Base-by-base conservation (phyloP, 352 stramenopile genomes). In the Discostella stelligera region DNA sequence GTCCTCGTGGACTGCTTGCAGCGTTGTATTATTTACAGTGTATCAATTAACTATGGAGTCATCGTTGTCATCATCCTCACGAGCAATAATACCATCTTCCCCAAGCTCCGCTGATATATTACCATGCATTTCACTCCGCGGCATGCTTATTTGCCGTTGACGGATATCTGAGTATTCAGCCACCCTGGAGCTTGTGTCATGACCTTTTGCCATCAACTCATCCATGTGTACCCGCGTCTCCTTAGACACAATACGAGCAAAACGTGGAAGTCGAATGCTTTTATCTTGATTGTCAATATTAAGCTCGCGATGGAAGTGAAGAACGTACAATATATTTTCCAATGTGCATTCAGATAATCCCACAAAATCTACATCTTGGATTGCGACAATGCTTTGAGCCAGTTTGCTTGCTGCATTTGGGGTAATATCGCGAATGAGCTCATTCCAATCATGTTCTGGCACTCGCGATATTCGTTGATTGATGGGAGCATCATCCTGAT, bases 371-470 rank as follows among this genome's bases (percentile, higher is more conserved):
- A 5, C 50, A 16, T 58, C 9, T 30, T 58, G 50, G 2, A 58
- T 58, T 16, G 3, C n/a, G 2, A 30, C 50, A 58, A 58, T 58
- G 14, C 18, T 58, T 13, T 23, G 20, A 32, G 50, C 14, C 37
- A 58, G 18, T 30, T 58, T 20, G 4, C 8, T 30, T 30, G 20
- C 50, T 27, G 21, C 50, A 23, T 58, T 23, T 3, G 48, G 6
- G 10, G 20, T n/a, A 2, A 50, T 41, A 25, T 71, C 27, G 6
- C 5, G 3, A 18, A 71, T 46, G 16, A 30, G 21, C 13, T 71
- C 63, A 8, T 39, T 48, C 66, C 66, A 75, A 67, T 52, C 46
- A n/a, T 52, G 20, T 14, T 20, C 23, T 2, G 55, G 66, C 3
- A 27, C 39, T 10, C 41, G 61, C 44, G 16, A 69, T 11, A 69